Evolutionary conservation across 768 basidiomycete species (phyloP).

Genomic region (Termitomyces sp.): DNA sequence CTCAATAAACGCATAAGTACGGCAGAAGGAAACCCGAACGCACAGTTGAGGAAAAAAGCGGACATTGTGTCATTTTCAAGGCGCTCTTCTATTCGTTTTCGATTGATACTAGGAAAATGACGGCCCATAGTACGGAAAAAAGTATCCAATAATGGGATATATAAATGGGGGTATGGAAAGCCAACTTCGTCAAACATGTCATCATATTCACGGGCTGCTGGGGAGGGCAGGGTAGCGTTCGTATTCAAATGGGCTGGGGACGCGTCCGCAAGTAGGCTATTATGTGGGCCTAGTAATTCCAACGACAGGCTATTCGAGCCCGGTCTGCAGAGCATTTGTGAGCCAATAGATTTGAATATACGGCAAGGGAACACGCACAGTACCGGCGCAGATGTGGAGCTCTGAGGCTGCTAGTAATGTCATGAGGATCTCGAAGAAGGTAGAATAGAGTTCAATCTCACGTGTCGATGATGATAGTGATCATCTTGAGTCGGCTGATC

Average conservation of each 20-base stretch:
- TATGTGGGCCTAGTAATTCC: slow-evolving; percentile 5
- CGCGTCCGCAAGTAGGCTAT: background rate
- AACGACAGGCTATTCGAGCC: slow-evolving; percentile 1
- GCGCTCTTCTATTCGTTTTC: slow-evolving; percentile 12
- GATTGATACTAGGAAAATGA: slow-evolving; percentile 12
- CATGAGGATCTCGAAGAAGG: background rate
- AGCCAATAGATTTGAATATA: background rate
- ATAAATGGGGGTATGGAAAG: slow-evolving; percentile 10
- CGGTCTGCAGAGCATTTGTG: background rate
- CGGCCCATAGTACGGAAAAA: slow-evolving; percentile 12
- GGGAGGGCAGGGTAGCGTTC: slow-evolving; percentile 2
- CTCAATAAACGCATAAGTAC: background rate
- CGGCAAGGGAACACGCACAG: background rate
- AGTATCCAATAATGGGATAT: slow-evolving; percentile 10
- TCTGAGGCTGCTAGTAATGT: background rate
- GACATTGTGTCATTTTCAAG: slow-evolving; percentile 12
- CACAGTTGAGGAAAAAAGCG: slow-evolving; percentile 14
- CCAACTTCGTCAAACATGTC: slow-evolving; percentile 11
- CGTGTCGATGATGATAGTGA: slow-evolving; percentile 7
- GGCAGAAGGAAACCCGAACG: background rate
- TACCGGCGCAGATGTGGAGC: background rate
- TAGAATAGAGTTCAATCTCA: background rate
- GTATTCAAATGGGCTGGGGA: background rate
- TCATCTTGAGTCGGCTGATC: slow-evolving; percentile 8
- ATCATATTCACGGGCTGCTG: slow-evolving; percentile 3